phyloP scores from a whole-genome alignment of 768 basidiomycete genomes.

The Agaricus bisporus region DNA sequence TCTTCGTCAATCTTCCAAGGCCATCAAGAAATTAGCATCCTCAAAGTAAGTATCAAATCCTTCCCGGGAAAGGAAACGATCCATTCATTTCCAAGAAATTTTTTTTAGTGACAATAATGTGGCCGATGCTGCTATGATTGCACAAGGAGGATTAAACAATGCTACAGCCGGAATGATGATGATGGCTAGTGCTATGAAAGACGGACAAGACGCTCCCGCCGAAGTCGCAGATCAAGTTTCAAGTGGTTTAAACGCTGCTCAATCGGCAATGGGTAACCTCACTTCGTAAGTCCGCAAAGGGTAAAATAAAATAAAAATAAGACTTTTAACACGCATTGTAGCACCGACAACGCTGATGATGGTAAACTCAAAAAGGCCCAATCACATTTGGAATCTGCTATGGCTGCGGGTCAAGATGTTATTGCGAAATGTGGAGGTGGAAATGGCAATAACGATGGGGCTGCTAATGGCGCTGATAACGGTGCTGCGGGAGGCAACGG shows the following conservation, averaged over 20 bases:
- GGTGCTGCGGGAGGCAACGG: not conserved
- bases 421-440: constrained; percentile 15
- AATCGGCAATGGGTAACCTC: constrained; percentile 18
- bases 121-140: constrained; percentile 17
- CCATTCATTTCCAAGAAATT: no score
- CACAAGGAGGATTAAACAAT: constrained; percentile 16
- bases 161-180: constrained; percentile 18
- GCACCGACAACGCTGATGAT: constrained; percentile 16
- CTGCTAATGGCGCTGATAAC: not conserved
- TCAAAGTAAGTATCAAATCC: not conserved
- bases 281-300: constrained; percentile 15
- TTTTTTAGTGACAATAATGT: constrained; percentile 21
- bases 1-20: constrained; percentile 17
- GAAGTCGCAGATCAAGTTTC: constrained; percentile 17
- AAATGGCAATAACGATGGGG: not conserved
- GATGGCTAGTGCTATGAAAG: constrained; percentile 19
- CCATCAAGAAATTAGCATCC: constrained; percentile 16
- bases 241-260: constrained; percentile 16
- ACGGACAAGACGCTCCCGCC: constrained; percentile 15
- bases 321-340: not conserved
- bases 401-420: constrained; percentile 18
- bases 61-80: no score
- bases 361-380: constrained; percentile 14
- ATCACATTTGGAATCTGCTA: constrained; percentile 16
- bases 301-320: not conserved